Evolutionary conservation across 2,329 filamentous ascomycete genomes (phyloP), one percentile per base, ranked within the genome.

Genomic region (Scopulariopsis brevicaulis): DNA sequence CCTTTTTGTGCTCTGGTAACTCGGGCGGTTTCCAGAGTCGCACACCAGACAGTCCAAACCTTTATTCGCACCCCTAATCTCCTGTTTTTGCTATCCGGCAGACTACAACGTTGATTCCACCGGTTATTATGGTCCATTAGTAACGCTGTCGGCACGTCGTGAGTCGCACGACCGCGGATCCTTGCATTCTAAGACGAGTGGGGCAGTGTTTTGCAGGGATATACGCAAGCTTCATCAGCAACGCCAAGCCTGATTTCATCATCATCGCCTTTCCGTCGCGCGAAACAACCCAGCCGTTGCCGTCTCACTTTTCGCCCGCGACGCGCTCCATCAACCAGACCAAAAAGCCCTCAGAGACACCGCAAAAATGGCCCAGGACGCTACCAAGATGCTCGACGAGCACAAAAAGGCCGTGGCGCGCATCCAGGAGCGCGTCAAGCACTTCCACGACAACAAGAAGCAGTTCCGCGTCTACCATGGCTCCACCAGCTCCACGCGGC

Each of bases 401-500:
- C 79, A 81, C 64, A 65, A 76, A 25, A 64, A 65, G 4, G 70
- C 72, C 11, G 76, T 81, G 18, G 61, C 66, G 20, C 64, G 66
- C 56, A 72, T 81, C 53, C 70, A 77, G 0, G 64, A 68, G 35
- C 69, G 73, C 25, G 71, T 80, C 40, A 69, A 69, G 59, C 64
- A 73, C 5, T 80, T 81, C 62, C 67, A 76, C 56, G 65, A 69
- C 2, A 66, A 64, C 10, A 68, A 73, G 59, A 68, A 74, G 65
- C 80, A 85, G 2, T 91, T 89, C 69, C 79, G 86, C n/a, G 85
- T 91, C 66, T 87, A 84, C 64, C 87, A 91, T 71, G 88, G 88
- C 60, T 83, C 85, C 0, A 90, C 87, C 32, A 90, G 89, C 72
- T 89, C 83, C 69, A 91, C 88, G 46, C 83, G 88, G 10, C 77